A percentile compares a stretch with the other conserved stretches of the same genome.
phyloP scores from a whole-genome alignment of 2,329 filamentous ascomycete species.

The Stemphylium beticola region DNA sequence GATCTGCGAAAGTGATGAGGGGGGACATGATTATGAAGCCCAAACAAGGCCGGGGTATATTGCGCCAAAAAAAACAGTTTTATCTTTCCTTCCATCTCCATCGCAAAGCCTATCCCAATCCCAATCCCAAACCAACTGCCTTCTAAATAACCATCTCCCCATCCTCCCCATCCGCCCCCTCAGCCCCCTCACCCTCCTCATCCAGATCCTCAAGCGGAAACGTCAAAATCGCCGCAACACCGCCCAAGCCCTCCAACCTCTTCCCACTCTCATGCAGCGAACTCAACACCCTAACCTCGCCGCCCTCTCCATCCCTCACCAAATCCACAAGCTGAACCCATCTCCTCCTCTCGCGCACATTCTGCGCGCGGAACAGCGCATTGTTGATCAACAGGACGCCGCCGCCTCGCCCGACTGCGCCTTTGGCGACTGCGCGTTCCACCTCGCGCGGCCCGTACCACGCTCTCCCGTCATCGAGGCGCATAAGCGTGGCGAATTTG shows the following conservation, averaged over 20 bases:
- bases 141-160: slow-evolving; percentile 40
- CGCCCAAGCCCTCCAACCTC: slow-evolving; percentile 80
- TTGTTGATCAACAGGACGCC: slow-evolving; percentile 88
- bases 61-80: too few species aligned
- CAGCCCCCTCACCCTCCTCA: slow-evolving; percentile 62
- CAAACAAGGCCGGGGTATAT: too few species aligned
- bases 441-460: slow-evolving; percentile 90
- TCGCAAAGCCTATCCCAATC: too few species aligned
- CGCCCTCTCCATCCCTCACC: slow-evolving; percentile 80
- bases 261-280: slow-evolving; percentile 93
- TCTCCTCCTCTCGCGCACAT: slow-evolving; percentile 74
- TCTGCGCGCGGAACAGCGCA: slow-evolving; percentile 81
- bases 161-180: slow-evolving; percentile 15
- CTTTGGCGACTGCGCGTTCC: slow-evolving; percentile 80
- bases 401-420: slow-evolving; percentile 85
- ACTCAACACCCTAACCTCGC: slow-evolving; percentile 87
- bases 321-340: slow-evolving; percentile 88
- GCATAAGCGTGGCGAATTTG: slow-evolving; percentile 76
- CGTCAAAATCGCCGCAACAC: slow-evolving; percentile 87
- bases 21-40: too few species aligned
- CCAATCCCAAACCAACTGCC: too few species aligned
- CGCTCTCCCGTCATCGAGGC: slow-evolving; percentile 83
- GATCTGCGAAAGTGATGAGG: too few species aligned
- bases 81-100: too few species aligned
- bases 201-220: slow-evolving; percentile 86